Evolutionary conservation across 2,329 filamentous ascomycete species (phyloP), one percentile per base, ranked within the genome.

Genomic region (Exophiala aquamarina): DNA sequence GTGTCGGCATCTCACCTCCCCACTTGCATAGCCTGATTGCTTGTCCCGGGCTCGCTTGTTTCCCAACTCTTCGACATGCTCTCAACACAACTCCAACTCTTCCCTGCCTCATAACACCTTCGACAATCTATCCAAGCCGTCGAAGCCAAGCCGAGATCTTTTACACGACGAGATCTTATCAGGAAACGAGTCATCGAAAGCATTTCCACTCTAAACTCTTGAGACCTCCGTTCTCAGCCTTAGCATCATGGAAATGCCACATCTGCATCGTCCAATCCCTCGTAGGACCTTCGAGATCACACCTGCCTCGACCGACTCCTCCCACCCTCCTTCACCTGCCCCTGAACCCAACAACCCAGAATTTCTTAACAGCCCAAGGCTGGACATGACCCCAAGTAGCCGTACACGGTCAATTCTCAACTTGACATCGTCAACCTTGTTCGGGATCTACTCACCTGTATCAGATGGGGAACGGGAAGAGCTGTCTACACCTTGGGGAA

Each of bases 351-450:
- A 61, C 21, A 64, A 64, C 44, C 34, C 63, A 6, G 66, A 70
- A 17, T 50, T 66, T 5, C 58, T 71, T 21, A 49, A 58, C 14
- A 57, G 42, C 53, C 35, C 60, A 50, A 44, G 59, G 50, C 32
- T 43, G 5, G 63, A 63, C 15, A 59, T 59, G 18, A 70, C 77
- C 41, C 73, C 82, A 56, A 84, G 79, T 62, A 84, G 79, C 62
- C 82, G 88, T 49, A 87, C 84, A 18, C 82, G 86, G 56, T 95
- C 89, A 8, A 80, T 89, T 47, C 74, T 90, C 62, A 95, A 96
- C 64, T 77, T 98, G 50, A 95, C 89, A 3, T 85, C 87, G 8
- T 91, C 89, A 2, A 95, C 93, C 0, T 79, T 98, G 4, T 87
- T 86, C 58, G 92, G 93, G 44, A 98, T 98, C 61, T 98, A 95